Evolutionary conservation across 2,329 filamentous ascomycete genomes (phyloP), one percentile per base, ranked within the genome.

Genomic region (Juglanconis sp.): DNA sequence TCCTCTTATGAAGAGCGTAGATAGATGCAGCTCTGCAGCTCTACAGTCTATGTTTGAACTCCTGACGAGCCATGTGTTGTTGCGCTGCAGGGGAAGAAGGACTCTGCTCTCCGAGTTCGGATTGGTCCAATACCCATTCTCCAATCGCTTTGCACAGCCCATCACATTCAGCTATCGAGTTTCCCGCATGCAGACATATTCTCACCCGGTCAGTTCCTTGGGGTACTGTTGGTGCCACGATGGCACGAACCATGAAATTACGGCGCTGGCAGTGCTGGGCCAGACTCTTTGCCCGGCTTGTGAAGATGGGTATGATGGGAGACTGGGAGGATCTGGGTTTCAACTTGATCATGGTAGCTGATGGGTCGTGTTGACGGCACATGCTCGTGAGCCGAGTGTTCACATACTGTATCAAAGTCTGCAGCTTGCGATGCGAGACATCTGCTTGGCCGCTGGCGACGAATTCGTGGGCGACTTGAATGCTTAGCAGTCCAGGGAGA

Each of bases 201-300:
- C 88, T 75, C 0, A 91, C 82, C 10, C 88, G 76, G 68, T 90
- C 86, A 5, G 76, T 82, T 0, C 87, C 87, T 2, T 69, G 71
- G 0, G 87, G 86, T 2, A 91, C 87, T 0, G 87, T 91, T 0
- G 88, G 88, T 1, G 86, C 79, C 60, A 90, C 85, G 15, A 91
- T 89, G 0, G 87, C 80, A 2, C 88, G 78, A 0, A 90, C 83
- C 48, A 87, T 76, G 58, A 84, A 86, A 0, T 86, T 85, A 0
- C 73, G 70, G 3, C 75, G 66, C 70, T 90, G 87, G 57, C 87
- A 90, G 57, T 80, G 75, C 1, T 71, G 75, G 0, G 88, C 87
- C 13, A 91, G 71, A 3, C 78, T 76, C 3, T 86, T 79, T 0
- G 88, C 86, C 0, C 81, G 71, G 0, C 77, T 74, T 0, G 85